phyloP scores from a whole-genome alignment of 2,329 filamentous ascomycete genomes.

The Hypoxylon sp. region DNA sequence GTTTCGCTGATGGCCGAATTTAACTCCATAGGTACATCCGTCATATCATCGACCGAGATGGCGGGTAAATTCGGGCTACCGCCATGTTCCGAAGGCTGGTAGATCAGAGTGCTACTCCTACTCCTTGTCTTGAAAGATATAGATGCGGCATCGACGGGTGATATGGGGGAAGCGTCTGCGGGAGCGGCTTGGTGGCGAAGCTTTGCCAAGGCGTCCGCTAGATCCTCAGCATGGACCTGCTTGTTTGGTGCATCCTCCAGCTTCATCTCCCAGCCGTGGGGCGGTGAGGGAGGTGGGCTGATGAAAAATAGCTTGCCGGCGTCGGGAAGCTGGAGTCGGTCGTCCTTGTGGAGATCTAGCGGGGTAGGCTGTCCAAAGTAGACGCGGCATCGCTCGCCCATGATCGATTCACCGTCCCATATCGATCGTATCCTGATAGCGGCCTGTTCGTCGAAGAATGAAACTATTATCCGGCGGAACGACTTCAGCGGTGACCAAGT shows the following conservation, averaged over 20 bases:
- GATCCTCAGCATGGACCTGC: constrained; percentile 72
- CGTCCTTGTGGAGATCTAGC: constrained; percentile 58
- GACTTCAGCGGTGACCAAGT: constrained; percentile 83
- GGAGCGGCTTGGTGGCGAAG: constrained; percentile 59
- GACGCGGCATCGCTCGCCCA: constrained; percentile 73
- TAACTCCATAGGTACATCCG: constrained; percentile 60
- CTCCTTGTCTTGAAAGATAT: constrained; percentile 54
- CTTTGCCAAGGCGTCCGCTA: constrained; percentile 71
- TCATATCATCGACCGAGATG: constrained; percentile 74
- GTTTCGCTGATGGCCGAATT: constrained; percentile 39
- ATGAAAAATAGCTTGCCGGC: constrained; percentile 79
- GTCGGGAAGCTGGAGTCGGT: constrained; percentile 71
- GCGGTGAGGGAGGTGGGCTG: constrained; percentile 72
- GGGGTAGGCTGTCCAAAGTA: constrained; percentile 73
- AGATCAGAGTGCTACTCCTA: constrained; percentile 72
- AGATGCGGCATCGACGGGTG: constrained; percentile 51
- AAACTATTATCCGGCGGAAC: constrained; percentile 82
- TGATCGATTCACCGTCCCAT: constrained; percentile 77
- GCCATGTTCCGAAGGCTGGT: constrained; percentile 66
- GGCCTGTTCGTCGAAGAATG: constrained; percentile 75
- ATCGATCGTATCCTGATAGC: constrained; percentile 75
- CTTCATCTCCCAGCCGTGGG: constrained; percentile 73
- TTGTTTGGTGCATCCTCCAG: constrained; percentile 76
- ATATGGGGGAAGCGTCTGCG: constrained; percentile 43
- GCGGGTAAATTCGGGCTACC: constrained; percentile 66